Evolutionary conservation across 2,329 filamentous ascomycete species (phyloP).

Genomic region (Teratosphaeria epicoccoides): DNA sequence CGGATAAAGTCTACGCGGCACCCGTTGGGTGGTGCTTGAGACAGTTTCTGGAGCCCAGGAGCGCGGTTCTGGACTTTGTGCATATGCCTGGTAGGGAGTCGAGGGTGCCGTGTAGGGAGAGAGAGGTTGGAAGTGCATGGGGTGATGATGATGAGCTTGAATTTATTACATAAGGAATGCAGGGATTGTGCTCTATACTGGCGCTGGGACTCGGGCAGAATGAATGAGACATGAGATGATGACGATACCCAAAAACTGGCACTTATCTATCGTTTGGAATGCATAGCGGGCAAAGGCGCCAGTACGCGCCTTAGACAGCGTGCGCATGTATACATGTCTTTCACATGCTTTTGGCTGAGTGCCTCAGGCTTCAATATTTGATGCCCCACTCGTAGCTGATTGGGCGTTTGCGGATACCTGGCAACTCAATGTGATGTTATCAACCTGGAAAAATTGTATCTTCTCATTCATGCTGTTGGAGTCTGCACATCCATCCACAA

Average conservation of each 20-base stretch:
- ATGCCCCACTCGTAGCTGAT: background rate
- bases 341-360: background rate
- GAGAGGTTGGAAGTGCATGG: constrained; percentile 4
- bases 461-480: no score
- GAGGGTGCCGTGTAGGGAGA: constrained; percentile 30
- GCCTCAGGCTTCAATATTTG: background rate
- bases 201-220: background rate
- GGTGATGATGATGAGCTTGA: constrained; percentile 9
- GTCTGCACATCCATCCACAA: no score
- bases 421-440: background rate
- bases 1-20: constrained; percentile 30
- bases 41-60: constrained; percentile 36
- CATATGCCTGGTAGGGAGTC: constrained; percentile 22
- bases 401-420: background rate
- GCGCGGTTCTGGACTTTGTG: constrained; percentile 37
- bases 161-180: background rate
- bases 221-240: background rate
- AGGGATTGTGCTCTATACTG: background rate
- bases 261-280: background rate
- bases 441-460: no score
- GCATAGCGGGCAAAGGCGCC: background rate
- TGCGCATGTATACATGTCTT: background rate
- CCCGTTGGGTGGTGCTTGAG: constrained; percentile 37
- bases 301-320: no score
- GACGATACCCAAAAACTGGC: background rate